Percentiles rank a stretch among this genome's conserved stretches.
phyloP scores from a whole-genome alignment of 2,329 filamentous ascomycete species.

The Verticillium alfalfae region DNA sequence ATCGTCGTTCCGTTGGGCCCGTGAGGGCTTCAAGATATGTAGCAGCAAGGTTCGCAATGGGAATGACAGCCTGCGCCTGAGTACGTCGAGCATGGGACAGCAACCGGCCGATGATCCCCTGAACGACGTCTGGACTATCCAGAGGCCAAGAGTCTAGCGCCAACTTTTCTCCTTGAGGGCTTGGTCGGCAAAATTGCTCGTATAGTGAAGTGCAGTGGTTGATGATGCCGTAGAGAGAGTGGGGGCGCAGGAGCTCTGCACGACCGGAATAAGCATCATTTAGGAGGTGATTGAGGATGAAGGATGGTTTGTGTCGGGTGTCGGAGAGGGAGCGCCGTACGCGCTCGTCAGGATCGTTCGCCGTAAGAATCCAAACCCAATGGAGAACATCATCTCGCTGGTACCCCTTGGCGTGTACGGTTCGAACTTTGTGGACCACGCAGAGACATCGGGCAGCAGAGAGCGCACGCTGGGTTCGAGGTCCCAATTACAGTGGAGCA shows the following conservation, averaged over 20 bases:
- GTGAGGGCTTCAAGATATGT: constrained; percentile 18
- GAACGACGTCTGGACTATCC: neutral
- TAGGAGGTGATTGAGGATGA: constrained; percentile 8
- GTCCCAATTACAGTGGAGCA: constrained; percentile 1
- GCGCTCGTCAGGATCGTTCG: constrained; percentile 3
- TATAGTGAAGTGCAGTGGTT: constrained; percentile 2
- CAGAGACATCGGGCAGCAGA: neutral
- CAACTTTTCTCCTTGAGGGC: neutral
- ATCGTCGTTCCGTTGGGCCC: constrained; percentile 4
- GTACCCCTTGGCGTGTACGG: neutral
- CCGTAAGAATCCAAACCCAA: constrained; percentile 6
- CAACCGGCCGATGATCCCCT: neutral
- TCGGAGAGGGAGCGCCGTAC: constrained; percentile 2
- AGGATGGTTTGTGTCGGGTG: constrained; percentile 4
- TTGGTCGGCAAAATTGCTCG: neutral
- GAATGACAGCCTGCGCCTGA: constrained; percentile 20
- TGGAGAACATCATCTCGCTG: neutral
- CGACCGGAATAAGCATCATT: neutral
- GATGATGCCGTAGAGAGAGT: constrained; percentile 5
- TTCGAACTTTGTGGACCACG: neutral
- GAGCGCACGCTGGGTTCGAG: constrained; percentile 1
- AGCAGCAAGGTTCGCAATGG: constrained; percentile 20
- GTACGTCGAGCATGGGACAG: constrained; percentile 10
- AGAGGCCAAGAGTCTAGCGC: neutral
- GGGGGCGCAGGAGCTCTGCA: neutral